These are phyloP conservation scores for Moringa oleifera DNA, from an alignment of 345 rosid species.

Conservation along the genomic window DNA sequence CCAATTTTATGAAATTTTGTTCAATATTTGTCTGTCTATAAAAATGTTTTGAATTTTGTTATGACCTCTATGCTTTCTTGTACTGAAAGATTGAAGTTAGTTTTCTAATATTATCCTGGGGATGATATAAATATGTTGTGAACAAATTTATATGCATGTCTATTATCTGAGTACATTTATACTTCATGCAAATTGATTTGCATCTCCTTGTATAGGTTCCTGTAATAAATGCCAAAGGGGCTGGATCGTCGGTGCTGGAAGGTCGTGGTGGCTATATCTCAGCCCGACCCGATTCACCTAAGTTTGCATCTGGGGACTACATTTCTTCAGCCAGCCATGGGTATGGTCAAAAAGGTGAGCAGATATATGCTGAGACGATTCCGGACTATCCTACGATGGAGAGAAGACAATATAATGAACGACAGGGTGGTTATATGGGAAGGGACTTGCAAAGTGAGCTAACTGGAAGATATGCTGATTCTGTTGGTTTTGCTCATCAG, in stretches of 20 bases:
- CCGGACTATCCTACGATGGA: constrained; percentile 65
- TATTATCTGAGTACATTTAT: no score
- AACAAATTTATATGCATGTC: no score
- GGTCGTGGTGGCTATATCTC: constrained; percentile 66
- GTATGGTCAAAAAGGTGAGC: constrained; percentile 72
- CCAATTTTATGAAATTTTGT: not conserved
- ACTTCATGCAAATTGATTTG: no score
- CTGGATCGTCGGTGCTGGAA: constrained; percentile 56
- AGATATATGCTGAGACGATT: constrained; percentile 64
- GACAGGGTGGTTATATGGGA: constrained; percentile 56
- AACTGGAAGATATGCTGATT: constrained; percentile 60
- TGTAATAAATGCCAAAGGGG: constrained; percentile 40
- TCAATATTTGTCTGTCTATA: not conserved
- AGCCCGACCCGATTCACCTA: constrained; percentile 65
- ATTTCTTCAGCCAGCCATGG: constrained; percentile 58
- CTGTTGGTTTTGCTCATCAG: constrained; percentile 62
- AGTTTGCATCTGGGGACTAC: constrained; percentile 63
- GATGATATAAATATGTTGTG: no score
- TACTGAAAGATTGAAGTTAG: no score
- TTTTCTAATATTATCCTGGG: no score
- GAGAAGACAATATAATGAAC: constrained; percentile 70
- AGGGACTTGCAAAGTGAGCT: constrained; percentile 76
- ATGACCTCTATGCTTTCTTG: not conserved
- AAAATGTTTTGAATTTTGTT: not conserved
- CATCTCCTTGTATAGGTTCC: constrained; percentile 32